Evolutionary conservation across 805 yeast species (phyloP), one percentile per base, ranked within the genome.

Genomic region (Millerozyma miso): DNA sequence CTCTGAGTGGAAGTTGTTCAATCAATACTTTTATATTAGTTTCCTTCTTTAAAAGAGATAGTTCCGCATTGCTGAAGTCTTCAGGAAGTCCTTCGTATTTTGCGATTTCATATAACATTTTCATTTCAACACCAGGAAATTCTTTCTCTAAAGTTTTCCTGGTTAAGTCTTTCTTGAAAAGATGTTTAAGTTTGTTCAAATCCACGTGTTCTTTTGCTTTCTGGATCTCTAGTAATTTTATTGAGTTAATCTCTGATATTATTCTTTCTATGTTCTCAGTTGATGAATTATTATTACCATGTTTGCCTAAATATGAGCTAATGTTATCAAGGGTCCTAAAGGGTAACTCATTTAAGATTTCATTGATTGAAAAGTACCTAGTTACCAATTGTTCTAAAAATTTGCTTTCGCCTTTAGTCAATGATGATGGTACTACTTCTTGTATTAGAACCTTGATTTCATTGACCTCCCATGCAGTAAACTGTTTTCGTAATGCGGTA

Each of bases 21-120:
- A 38, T 39, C 16, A 59, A 45, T 16, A 46, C 42, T 4, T 49
- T 23, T n/a, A 37, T 15, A 13, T 23, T 37, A 13, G 23, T 4
- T 52, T 48, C 14, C n/a, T 43, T 35, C 15, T 43, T 38, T 37
- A 54, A 53, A 39, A 62, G 45, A 17, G 44, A 26, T 19, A 49
- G 45, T 18, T 50, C 56, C 40, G 65, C 71, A 3, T 60, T 60
- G 3, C 43, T 40, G 4, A 69, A 58, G 38, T 60, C 51, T 2
- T 38, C 46, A 26, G 33, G 54, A 7, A 50, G 13, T 7, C 23
- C 23, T n/a, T 36, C 18, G 6, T 16, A n/a, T 18, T 23, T 14
- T 2, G 33, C 18, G 6, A 37, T 26, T 19, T 32, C 29, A 13
- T 33, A 35, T 16, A 47, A 36, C 31, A 39, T 36, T 4, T 26